These are phyloP conservation scores for Cystoderma amianthinum DNA, from an alignment of 768 basidiomycete species.

Conservation along the genomic window DNA sequence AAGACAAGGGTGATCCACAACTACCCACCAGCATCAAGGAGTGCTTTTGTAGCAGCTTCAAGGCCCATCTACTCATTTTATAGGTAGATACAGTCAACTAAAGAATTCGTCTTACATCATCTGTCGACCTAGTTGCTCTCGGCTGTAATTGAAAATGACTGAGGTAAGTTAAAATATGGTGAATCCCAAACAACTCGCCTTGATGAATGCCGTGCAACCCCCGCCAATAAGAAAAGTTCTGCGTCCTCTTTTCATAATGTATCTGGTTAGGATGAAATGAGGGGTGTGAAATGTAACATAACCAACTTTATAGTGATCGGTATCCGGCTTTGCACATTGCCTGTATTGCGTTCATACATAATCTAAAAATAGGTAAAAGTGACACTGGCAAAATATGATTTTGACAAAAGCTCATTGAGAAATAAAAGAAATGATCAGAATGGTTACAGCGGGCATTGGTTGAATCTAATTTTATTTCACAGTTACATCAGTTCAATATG, in stretches of 20 bases:
- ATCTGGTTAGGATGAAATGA: not conserved
- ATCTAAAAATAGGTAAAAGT: no score
- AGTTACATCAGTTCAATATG: no score
- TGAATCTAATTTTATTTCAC: no score
- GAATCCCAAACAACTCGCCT: constrained; percentile 33
- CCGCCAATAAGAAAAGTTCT: constrained; percentile 64
- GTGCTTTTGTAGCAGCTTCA: constrained; percentile 81
- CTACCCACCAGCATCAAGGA: constrained; percentile 69
- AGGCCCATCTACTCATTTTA: constrained; percentile 81
- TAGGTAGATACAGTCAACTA: not conserved
- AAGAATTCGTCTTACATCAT: constrained; percentile 65
- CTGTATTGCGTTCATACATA: no score
- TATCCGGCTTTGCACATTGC: no score
- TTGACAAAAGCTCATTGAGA: no score
- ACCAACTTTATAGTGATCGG: no score
- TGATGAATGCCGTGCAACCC: constrained; percentile 74
- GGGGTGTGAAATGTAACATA: not conserved
- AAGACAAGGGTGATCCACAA: not conserved
- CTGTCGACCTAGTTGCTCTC: constrained; percentile 55
- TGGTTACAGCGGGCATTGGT: no score
- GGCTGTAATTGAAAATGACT: constrained; percentile 36
- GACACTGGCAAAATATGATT: no score
- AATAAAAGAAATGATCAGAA: no score
- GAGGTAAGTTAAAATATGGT: constrained; percentile 1
- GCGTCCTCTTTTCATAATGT: constrained; percentile 28